Percentiles rank a stretch among this genome's conserved stretches.
Evolutionary conservation across 2,329 filamentous ascomycete species (phyloP).

Genomic region (Cordyceps cateniannulata): DNA sequence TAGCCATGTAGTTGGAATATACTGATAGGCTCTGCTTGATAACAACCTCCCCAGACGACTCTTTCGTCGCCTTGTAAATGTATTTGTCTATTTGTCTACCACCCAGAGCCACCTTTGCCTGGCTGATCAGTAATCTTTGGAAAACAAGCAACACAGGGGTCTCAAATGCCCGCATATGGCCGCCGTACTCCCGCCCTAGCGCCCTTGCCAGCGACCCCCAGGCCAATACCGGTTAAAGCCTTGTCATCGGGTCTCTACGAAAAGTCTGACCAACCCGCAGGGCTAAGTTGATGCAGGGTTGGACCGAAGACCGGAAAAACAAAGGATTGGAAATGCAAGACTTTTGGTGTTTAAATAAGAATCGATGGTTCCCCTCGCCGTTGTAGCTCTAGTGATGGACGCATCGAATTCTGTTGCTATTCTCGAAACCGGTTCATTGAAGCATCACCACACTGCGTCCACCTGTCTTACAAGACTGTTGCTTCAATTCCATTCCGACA

Average conservation of each 20-base stretch:
- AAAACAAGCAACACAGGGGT: neutral
- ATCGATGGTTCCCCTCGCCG: too few species aligned
- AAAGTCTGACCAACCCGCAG: neutral
- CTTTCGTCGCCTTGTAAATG: too few species aligned
- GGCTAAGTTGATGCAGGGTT: too few species aligned
- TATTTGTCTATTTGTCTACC: neutral
- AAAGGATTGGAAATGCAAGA: too few species aligned
- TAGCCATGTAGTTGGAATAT: too few species aligned
- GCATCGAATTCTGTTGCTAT: too few species aligned
- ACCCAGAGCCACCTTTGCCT: neutral
- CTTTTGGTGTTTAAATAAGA: too few species aligned
- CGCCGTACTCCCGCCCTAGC: neutral
- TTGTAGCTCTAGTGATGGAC: too few species aligned
- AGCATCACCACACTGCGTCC: neutral
- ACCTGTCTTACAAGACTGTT: neutral
- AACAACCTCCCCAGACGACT: too few species aligned
- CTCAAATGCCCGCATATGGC: conserved; percentile 3
- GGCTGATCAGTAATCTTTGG: neutral
- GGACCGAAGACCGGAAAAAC: too few species aligned
- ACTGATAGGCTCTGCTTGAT: too few species aligned
- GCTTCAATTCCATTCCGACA: neutral
- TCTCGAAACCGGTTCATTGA: too few species aligned
- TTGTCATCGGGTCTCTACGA: neutral
- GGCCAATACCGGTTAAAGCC: neutral
- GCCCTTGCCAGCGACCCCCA: neutral